phyloP scores from a whole-genome alignment of 139 green algal species.

The Gonium pectorale region DNA sequence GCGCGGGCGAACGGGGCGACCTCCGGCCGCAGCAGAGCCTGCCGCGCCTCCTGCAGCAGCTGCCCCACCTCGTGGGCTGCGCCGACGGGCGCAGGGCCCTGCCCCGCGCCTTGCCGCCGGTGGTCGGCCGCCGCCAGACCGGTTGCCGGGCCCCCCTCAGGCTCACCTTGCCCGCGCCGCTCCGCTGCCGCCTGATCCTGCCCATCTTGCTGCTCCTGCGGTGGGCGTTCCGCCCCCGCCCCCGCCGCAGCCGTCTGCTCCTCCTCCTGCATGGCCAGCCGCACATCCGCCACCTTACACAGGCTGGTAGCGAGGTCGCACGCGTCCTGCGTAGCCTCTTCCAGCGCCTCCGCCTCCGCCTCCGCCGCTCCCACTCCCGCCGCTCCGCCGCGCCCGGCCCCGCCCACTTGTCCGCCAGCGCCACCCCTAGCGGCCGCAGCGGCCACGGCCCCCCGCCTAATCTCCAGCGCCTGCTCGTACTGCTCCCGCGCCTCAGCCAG shows the following conservation, averaged over 20 bases:
- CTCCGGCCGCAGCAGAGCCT: background rate
- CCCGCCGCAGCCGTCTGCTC: background rate
- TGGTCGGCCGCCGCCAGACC: background rate
- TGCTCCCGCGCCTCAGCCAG: slow-evolving; percentile 9
- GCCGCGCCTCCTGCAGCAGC: slow-evolving; percentile 12
- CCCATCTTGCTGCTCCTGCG: background rate
- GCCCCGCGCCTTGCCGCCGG: too few species aligned
- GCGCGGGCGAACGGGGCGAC: background rate
- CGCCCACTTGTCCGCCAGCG: background rate
- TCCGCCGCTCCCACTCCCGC: background rate
- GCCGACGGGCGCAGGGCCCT: too few species aligned
- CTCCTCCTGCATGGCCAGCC: background rate
- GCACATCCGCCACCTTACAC: slow-evolving; percentile 40
- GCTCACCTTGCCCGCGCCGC: background rate
- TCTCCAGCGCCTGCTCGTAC: slow-evolving; percentile 3
- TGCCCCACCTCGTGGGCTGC: background rate
- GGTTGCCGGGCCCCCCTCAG: background rate
- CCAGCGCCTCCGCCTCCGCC: background rate
- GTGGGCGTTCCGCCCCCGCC: background rate
- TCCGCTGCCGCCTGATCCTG: background rate
- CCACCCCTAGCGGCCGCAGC: background rate
- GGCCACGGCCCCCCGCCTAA: background rate
- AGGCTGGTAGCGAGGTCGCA: slow-evolving; percentile 6
- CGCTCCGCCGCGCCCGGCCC: background rate
- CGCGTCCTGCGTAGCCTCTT: slow-evolving; percentile 19